Base-by-base conservation (phyloP, 1,139 yeast species). In the Kodamaea fungicola region DNA sequence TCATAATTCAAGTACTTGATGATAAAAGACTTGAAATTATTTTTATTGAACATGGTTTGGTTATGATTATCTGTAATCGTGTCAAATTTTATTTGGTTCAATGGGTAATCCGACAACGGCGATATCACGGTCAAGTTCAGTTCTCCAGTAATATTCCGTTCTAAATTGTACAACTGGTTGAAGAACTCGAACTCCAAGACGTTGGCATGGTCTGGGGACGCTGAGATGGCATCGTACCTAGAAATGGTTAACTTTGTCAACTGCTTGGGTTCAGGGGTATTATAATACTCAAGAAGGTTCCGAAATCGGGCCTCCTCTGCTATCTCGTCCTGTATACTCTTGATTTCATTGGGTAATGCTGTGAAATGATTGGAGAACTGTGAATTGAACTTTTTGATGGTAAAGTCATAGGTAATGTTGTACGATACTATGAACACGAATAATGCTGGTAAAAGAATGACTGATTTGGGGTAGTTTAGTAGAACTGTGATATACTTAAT, bases 1-100 rank as follows among this genome's bases (percentile, higher is more conserved):
- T 57, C 55, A 38, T 55, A 60, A 41, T 66, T 67, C 32, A 67
- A 41, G 33, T 49, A 45, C 30, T 54, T 53, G 35, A 61, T 44
- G 19, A 59, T 40, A 36, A 46, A 52, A 22, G 43, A 46, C 27
- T 53, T 54, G 40, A 54, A 38, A 33, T 44, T 22, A 9, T 30
- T 7, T 3, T 34, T 30, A 6, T 28, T 35, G 19, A 34, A 24
- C 8, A 30, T 12, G 4, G 29, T 12, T n/a, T 30, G 25, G 12
- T 19, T 16, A 12, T 10, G n/a, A 13, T 26, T 23, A 19, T 10
- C 12, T n/a, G 10, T 8, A 21, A 26, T 34, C 30, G 9, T 34
- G 37, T 28, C 42, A 30, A 41, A 43, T 10, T 33, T 30, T 7
- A 45, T 38, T 19, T 32, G 34, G 24, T 39, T 49, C 16, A 51